Evolutionary conservation across 208 protist genomes (phyloP), one percentile per base, ranked within the genome.

Genomic region (Angomonas desouzai): DNA sequence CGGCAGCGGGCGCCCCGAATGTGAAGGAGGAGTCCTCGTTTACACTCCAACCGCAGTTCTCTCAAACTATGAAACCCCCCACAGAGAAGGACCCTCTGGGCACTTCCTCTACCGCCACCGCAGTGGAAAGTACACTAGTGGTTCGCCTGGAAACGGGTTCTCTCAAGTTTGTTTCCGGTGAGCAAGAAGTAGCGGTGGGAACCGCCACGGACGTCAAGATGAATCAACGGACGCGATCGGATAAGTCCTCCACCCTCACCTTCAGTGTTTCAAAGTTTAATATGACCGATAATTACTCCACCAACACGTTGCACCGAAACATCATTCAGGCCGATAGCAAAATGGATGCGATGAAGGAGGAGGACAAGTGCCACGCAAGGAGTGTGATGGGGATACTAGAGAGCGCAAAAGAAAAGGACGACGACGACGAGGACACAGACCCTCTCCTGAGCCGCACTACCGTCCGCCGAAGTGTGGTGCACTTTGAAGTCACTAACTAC

Each of bases 251-350:
- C 20, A 51, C n/a, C 20, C 9, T 51, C 45, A 51, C 45, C 45
- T 51, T 51, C 20, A 51, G 18, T 4, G 45, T 51, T 3, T 51
- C 45, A 4, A 13, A 23, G 20, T 23, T 51, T 13, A 51, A 51
- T 51, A 51, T 51, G 45, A 51, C 45, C 9, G 45, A 51, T 23
- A 13, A 51, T 16, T 51, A 51, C 45, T 51, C 45, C 45, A 23
- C 4, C 3, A 23, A 51, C 20, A 51, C 45, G 45, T 16, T 51
- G 10, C 20, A 51, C 45, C 10, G 20, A 23, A 23, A 51, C 45
- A 51, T 51, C 6, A 23, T 51, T 13, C 20, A 27, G 20, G 20
- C 45, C 45, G 10, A 27, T 23, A 27, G 45, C 45, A 23, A 51
- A 23, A 23, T 27, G 18, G 20, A 23, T 23, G 20, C 10, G 9